These are phyloP conservation scores for Alternaria sp. DNA, from an alignment of 2,329 filamentous ascomycete species.

Conservation along the genomic window DNA sequence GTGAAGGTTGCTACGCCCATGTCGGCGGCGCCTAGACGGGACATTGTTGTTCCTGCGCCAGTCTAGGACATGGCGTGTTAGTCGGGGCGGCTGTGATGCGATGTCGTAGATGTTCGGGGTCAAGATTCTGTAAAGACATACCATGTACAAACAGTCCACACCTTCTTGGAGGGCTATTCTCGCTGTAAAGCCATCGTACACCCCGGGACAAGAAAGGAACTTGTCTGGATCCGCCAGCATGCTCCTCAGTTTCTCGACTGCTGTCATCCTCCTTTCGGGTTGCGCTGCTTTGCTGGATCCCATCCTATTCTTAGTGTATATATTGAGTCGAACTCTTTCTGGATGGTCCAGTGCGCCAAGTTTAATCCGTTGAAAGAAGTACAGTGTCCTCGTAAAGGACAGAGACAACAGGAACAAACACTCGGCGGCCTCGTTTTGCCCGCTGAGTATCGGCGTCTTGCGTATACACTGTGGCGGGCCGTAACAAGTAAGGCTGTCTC, in stretches of 20 bases:
- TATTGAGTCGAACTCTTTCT: background rate
- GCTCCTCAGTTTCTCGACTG: constrained; percentile 43
- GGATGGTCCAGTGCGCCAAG: background rate
- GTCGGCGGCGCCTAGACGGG: constrained; percentile 68
- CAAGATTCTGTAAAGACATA: constrained; percentile 43
- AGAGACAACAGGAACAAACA: background rate
- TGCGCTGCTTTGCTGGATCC: constrained; percentile 15
- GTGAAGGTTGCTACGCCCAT: constrained; percentile 68
- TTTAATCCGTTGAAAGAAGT: background rate
- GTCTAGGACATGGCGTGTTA: constrained; percentile 55
- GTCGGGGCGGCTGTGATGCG: background rate
- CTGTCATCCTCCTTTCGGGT: constrained; percentile 28
- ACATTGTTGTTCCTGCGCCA: constrained; percentile 69
- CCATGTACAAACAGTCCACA: constrained; percentile 74
- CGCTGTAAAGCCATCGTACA: constrained; percentile 73
- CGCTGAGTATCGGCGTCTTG: constrained; percentile 19
- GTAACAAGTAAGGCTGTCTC: constrained; percentile 6
- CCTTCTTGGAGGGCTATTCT: constrained; percentile 69
- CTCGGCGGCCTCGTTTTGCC: constrained; percentile 1
- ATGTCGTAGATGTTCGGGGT: background rate
- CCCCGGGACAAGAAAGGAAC: constrained; percentile 67
- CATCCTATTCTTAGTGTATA: constrained; percentile 5
- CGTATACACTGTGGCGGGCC: constrained; percentile 9
- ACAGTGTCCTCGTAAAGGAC: background rate
- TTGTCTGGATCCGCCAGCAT: constrained; percentile 46